Base-by-base conservation (phyloP, 345 rosid genomes). In the Clarkia xantiana region DNA sequence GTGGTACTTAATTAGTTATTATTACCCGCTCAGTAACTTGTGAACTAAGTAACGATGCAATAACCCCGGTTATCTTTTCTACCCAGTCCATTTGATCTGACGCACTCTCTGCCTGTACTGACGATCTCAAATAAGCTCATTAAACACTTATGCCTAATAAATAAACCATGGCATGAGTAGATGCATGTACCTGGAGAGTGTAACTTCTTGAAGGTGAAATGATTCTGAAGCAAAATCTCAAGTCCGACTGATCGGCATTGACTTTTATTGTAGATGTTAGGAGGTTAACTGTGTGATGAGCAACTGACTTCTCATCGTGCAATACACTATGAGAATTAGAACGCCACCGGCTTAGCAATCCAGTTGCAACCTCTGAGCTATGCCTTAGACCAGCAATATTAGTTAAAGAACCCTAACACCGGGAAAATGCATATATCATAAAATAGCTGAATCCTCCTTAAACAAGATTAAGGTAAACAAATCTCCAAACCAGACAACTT, bases 71-170 rank as follows among this genome's bases (percentile, higher is more conserved):
- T 67, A 87, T 93, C 72, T 93, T 93, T 52, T 93, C 97, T 58
- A 93, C 82, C 99, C 99, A 93, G 64, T 87, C 99, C 94, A 76
- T 93, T 68, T 87, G 97, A 72, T 93, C 99, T 22, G 76, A 69
- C 25, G 91, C 91, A 62, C 96, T 93, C 72, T 93, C 99, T 64
- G 99, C 97, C 99, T 93, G 95, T 79, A 76, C 82, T 69, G 84
- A 82, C 89, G 69, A 72, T 75, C 68, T 70, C 47, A 70, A 66
- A 62, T 50, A 62, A 69, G 75, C 61, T 71, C 46, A 41, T 55
- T 68, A 62, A 11, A 41, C 10, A 14, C 10, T 9, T n/a, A 54
- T 9, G 51, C 9, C 25, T 34, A 51, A 58, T 40, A 11, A 53
- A 17, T 45, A 13, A 43, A 13, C 51, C 22, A 49, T 29, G 15